Evolutionary conservation across 2,329 filamentous ascomycete genomes (phyloP).

Genomic region (Penicillium polonicum): DNA sequence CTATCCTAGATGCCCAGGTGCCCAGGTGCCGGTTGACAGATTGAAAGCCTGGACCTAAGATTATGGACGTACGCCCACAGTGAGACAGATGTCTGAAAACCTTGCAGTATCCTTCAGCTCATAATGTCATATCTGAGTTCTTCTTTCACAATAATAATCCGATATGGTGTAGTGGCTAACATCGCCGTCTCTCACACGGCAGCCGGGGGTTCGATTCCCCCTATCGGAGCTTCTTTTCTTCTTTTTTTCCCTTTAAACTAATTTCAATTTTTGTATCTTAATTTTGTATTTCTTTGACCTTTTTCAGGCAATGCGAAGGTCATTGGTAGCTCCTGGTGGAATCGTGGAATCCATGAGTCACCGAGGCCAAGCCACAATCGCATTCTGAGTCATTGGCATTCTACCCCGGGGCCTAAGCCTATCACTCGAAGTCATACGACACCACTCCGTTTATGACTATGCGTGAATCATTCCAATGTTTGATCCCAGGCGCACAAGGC

Average conservation of each 20-base stretch:
- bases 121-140: no score
- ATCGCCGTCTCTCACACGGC: slow-evolving; percentile 33
- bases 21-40: no score
- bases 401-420: neutral
- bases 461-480: neutral
- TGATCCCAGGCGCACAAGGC: neutral
- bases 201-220: slow-evolving; percentile 34
- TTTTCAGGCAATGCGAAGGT: neutral
- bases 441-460: neutral
- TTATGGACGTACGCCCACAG: no score
- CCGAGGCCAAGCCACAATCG: neutral
- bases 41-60: no score
- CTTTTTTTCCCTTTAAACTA: no score
- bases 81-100: no score
- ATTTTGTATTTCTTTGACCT: neutral
- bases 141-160: slow-evolving; percentile 1
- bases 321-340: neutral
- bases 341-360: neutral
- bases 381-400: neutral
- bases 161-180: slow-evolving; percentile 34
- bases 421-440: neutral
- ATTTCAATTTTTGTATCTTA: no score
- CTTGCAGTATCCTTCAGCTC: no score
- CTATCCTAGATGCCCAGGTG: no score
- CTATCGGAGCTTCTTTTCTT: slow-evolving; percentile 19